Evolutionary conservation across 805 yeast species (phyloP).

Genomic region (Kodamaea leandrae): DNA sequence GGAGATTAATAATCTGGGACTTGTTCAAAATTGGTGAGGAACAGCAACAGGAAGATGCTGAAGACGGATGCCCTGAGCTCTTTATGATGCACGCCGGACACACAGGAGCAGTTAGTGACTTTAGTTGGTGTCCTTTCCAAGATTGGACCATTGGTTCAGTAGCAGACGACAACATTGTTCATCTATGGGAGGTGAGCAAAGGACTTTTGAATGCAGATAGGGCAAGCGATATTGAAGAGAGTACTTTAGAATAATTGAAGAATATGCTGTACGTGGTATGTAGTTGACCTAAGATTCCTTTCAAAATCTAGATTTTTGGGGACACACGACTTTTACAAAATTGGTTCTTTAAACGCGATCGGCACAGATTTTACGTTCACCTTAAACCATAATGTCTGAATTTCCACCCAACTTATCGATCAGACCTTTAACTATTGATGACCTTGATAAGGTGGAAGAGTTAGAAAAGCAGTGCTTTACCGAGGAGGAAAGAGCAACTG

Average conservation of each 20-base stretch:
- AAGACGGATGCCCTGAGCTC: constrained; percentile 86
- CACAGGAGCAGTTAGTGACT: constrained; percentile 70
- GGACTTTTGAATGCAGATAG: constrained; percentile 24
- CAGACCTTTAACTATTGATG: constrained; percentile 78
- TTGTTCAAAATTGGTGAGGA: constrained; percentile 76
- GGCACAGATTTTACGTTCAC: not conserved
- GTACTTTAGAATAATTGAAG: constrained; percentile 29
- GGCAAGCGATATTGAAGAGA: constrained; percentile 13
- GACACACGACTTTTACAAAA: not conserved
- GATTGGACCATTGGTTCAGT: constrained; percentile 77
- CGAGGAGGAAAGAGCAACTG: constrained; percentile 62
- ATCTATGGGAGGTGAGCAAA: constrained; percentile 51
- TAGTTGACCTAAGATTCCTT: no score
- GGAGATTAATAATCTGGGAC: constrained; percentile 82
- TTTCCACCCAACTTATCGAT: constrained; percentile 46
- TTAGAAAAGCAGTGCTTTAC: constrained; percentile 73
- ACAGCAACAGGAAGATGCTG: constrained; percentile 82
- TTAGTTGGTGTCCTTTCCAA: constrained; percentile 64
- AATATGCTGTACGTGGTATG: no score
- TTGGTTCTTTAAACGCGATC: not conserved
- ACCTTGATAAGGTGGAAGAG: constrained; percentile 55
- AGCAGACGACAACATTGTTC: constrained; percentile 60
- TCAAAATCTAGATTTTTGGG: constrained; percentile 4
- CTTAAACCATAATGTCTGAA: constrained; percentile 33
- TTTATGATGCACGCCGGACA: constrained; percentile 94